phyloP scores from a whole-genome alignment of 1,139 yeast genomes.

The Suhomyces coccinellae region DNA sequence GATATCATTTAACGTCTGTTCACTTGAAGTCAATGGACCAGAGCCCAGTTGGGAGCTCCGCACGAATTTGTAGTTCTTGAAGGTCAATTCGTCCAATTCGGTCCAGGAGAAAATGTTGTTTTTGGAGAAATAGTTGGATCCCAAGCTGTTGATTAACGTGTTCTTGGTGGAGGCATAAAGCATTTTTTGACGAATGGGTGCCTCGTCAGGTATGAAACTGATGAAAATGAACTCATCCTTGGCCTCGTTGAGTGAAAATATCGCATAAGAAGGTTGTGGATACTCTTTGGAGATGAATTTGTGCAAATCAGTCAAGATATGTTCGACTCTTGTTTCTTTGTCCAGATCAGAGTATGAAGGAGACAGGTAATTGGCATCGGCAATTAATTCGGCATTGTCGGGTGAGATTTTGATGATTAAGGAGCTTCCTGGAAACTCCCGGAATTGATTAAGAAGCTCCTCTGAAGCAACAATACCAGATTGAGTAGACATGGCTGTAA shows the following conservation, averaged over 20 bases:
- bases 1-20: constrained; percentile 49
- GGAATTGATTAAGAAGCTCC: constrained; percentile 38
- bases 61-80: constrained; percentile 42
- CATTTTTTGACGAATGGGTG: constrained; percentile 86
- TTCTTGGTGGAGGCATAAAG: constrained; percentile 88
- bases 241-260: constrained; percentile 43
- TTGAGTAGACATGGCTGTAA: constrained; percentile 57
- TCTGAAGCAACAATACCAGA: constrained; percentile 64
- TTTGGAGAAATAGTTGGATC: constrained; percentile 60
- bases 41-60: constrained; percentile 33
- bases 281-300: constrained; percentile 34
- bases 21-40: constrained; percentile 63
- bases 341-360: not conserved
- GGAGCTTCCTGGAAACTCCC: constrained; percentile 24
- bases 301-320: constrained; percentile 39
- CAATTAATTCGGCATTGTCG: constrained; percentile 49
- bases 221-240: constrained; percentile 53
- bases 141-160: constrained; percentile 70
- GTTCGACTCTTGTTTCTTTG: constrained; percentile 26
- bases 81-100: constrained; percentile 57
- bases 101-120: constrained; percentile 56
- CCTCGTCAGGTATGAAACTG: constrained; percentile 83
- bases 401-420: constrained; percentile 42
- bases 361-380: constrained; percentile 21
- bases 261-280: constrained; percentile 60